Evolutionary conservation across 305 asterid species (phyloP).

Genomic region (Galium porrigens): DNA sequence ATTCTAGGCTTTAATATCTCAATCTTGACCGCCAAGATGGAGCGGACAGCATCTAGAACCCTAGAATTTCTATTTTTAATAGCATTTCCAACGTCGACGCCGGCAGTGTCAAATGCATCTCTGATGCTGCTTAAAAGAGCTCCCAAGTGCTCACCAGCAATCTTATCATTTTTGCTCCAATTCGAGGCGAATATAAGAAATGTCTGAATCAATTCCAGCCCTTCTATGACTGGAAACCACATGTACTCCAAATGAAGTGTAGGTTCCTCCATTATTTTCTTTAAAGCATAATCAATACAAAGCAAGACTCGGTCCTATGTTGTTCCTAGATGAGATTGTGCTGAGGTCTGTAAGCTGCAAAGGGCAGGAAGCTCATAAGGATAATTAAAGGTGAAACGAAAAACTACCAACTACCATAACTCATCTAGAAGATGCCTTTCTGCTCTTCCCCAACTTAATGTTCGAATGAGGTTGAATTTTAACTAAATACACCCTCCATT

Average conservation of each 20-base stretch:
- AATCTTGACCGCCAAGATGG: neutral
- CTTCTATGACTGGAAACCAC: neutral
- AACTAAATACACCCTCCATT: no score
- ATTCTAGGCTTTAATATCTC: constrained; percentile 1
- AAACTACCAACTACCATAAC: no score
- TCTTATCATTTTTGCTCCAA: neutral
- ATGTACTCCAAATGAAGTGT: neutral
- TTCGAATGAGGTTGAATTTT: no score
- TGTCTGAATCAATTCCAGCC: neutral
- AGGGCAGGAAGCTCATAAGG: no score
- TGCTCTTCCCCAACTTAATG: no score
- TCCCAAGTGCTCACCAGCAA: neutral
- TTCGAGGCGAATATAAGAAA: neutral
- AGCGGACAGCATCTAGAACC: neutral
- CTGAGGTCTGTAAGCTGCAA: no score
- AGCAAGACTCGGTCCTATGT: neutral
- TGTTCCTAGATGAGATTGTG: no score
- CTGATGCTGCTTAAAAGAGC: neutral
- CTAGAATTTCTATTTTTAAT: no score
- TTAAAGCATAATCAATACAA: neutral
- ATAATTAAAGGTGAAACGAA: no score
- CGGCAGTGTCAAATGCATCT: no score
- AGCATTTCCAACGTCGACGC: no score
- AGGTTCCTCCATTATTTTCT: neutral
- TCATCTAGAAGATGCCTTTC: no score